Percentiles rank a stretch among this genome's conserved stretches.
These are phyloP conservation scores for Phialocephala subalpina DNA, from an alignment of 2,329 filamentous ascomycete genomes.

Conservation along the genomic window DNA sequence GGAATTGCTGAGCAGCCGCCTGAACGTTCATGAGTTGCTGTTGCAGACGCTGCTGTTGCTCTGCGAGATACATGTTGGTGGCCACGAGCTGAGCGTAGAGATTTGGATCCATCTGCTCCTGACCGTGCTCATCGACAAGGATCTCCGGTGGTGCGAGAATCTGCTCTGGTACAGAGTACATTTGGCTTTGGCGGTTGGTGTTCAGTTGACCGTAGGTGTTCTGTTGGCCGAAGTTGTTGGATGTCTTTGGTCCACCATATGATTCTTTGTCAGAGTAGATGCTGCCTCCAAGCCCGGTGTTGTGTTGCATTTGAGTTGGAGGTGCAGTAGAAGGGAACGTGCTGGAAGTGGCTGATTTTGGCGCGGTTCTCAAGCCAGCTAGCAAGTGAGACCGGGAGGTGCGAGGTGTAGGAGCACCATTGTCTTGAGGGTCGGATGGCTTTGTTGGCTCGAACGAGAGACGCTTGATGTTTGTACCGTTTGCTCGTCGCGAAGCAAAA, in stretches of 20 bases:
- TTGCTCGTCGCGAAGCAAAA: constrained; percentile 83
- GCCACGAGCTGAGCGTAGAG: constrained; percentile 89
- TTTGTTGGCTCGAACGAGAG: constrained; percentile 80
- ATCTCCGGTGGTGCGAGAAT: constrained; percentile 85
- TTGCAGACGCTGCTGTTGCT: constrained; percentile 94
- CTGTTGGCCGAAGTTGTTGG: constrained; percentile 39
- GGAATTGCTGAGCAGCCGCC: constrained; percentile 82
- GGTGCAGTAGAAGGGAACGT: constrained; percentile 74
- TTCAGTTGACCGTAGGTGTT: constrained; percentile 53
- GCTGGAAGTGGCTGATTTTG: constrained; percentile 80
- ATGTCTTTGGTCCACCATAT: constrained; percentile 45
- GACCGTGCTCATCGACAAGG: constrained; percentile 72
- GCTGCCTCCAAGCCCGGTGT: constrained; percentile 39
- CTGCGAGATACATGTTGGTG: constrained; percentile 90
- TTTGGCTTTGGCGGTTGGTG: constrained; percentile 60
- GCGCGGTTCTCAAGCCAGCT: constrained; percentile 90
- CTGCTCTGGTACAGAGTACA: constrained; percentile 82
- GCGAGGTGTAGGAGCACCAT: constrained; percentile 80
- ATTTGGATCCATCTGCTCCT: constrained; percentile 82
- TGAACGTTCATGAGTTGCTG: constrained; percentile 90
- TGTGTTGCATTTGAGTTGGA: constrained; percentile 58
- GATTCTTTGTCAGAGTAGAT: constrained; percentile 45
- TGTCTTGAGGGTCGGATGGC: constrained; percentile 72
- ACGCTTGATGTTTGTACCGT: constrained; percentile 86
- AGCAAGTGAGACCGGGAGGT: constrained; percentile 95